phyloP scores from a whole-genome alignment of 805 yeast species.

The Saturnispora sanitii region DNA sequence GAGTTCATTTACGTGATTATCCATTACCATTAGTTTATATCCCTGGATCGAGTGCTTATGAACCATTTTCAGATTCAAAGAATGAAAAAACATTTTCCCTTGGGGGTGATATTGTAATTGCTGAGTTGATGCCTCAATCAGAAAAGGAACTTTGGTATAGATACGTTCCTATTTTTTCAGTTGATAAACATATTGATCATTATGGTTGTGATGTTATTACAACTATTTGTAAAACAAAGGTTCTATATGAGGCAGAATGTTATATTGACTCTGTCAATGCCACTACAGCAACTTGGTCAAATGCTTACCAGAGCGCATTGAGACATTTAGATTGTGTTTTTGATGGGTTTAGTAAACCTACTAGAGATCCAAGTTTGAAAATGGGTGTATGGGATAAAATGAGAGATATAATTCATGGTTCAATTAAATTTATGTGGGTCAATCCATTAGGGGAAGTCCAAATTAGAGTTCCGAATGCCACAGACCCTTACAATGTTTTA shows the following conservation, averaged over 20 bases:
- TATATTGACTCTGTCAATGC: constrained; percentile 46
- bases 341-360: constrained; percentile 83
- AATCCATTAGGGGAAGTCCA: constrained; percentile 39
- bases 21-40: constrained; percentile 76
- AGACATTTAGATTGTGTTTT: constrained; percentile 69
- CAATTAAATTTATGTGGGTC: constrained; percentile 37
- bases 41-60: constrained; percentile 31
- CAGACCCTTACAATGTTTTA: constrained; percentile 67
- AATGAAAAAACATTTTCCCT: constrained; percentile 14
- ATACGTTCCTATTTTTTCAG: constrained; percentile 51
- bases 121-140: constrained; percentile 50
- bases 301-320: constrained; percentile 73
- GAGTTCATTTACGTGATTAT: constrained; percentile 72
- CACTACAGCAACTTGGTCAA: constrained; percentile 74
- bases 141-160: constrained; percentile 48
- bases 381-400: constrained; percentile 92
- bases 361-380: constrained; percentile 74
- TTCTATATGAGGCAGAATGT: constrained; percentile 44
- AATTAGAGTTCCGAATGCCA: constrained; percentile 61
- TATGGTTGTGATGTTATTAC: constrained; percentile 6
- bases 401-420: constrained; percentile 68
- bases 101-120: constrained; percentile 56
- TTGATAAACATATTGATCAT: constrained; percentile 21
- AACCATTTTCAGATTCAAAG: background rate
- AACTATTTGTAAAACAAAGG: constrained; percentile 7